phyloP scores from a whole-genome alignment of 2,329 filamentous ascomycete species.

The Cytospora paraplurivora region DNA sequence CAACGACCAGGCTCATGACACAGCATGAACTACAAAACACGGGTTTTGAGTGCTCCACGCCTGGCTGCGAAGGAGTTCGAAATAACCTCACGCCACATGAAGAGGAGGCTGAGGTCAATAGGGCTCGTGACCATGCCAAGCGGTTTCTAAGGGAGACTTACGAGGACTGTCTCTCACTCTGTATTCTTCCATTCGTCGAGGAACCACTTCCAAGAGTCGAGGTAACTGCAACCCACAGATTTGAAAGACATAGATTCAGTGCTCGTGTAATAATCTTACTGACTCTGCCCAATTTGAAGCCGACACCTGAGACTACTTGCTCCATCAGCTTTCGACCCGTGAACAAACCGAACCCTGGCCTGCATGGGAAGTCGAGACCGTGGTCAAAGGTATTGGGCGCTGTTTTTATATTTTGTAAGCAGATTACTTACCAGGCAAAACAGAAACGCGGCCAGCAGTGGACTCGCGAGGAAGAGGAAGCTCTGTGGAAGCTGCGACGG shows the following conservation, averaged over 20 bases:
- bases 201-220: neutral
- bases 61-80: slow-evolving; percentile 13
- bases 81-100: slow-evolving; percentile 3
- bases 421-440: neutral
- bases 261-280: neutral
- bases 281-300: neutral
- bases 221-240: neutral
- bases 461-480: slow-evolving; percentile 23
- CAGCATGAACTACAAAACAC: slow-evolving; percentile 22
- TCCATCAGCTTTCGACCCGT: slow-evolving; percentile 4
- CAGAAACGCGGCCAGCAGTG: slow-evolving; percentile 29
- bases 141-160: slow-evolving; percentile 23
- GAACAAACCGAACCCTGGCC: slow-evolving; percentile 10
- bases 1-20: slow-evolving; percentile 24
- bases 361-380: slow-evolving; percentile 22
- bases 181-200: slow-evolving; percentile 26
- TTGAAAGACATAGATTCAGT: too few species aligned
- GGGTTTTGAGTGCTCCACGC: slow-evolving; percentile 27
- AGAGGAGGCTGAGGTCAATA: slow-evolving; percentile 24
- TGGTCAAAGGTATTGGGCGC: slow-evolving; percentile 25
- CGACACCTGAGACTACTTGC: neutral
- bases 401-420: neutral
- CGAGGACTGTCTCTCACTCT: slow-evolving; percentile 23
- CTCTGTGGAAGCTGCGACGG: slow-evolving; percentile 25
- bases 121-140: slow-evolving; percentile 22